Evolutionary conservation across 2,329 filamentous ascomycete species (phyloP), one percentile per base, ranked within the genome.

Genomic region (Colletotrichum camelliae): DNA sequence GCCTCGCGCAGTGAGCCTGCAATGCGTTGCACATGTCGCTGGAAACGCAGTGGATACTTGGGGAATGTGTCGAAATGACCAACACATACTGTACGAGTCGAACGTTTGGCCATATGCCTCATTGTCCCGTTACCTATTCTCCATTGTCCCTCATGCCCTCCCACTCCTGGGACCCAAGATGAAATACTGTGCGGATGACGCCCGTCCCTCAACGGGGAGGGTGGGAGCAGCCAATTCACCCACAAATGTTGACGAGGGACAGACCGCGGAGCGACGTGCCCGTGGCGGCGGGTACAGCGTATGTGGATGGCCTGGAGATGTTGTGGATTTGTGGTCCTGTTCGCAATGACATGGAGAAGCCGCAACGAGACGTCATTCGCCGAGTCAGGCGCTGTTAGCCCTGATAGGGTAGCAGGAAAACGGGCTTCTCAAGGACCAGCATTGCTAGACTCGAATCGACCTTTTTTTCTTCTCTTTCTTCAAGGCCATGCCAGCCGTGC

Each of bases 241-340:
- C 58, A 58, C 71, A 16, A 60, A 64, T 13, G 43, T 39, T 58
- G 31, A 31, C 27, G 39, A 70, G 67, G 57, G 57, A 71, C 24
- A 67, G 52, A 39, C 61, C 37, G 72, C 61, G 39, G 48, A 67
- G 66, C 52, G 18, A 70, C 55, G 57, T 43, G 57, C 9, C 62
- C 35, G 58, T 43, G 35, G 27, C 61, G 27, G 62, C 62, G 70
- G 70, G 62, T 72, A 67, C 62, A 13, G 43, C 55, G 43, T 31
- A 68, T 62, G 73, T 75, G 73, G 73, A 64, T 75, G 69, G 73
- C 67, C 73, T 75, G 73, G 69, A 75, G 73, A 57, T 75, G 62
- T 21, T 31, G 21, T 61, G 12, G 35, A 24, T 27, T 21, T 31
- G 21, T 61, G 12, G 35, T 39, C n/a, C 65, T 62, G 35, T 18